These are phyloP conservation scores for Litchi chinensis DNA, from an alignment of 345 rosid species.

Conservation along the genomic window DNA sequence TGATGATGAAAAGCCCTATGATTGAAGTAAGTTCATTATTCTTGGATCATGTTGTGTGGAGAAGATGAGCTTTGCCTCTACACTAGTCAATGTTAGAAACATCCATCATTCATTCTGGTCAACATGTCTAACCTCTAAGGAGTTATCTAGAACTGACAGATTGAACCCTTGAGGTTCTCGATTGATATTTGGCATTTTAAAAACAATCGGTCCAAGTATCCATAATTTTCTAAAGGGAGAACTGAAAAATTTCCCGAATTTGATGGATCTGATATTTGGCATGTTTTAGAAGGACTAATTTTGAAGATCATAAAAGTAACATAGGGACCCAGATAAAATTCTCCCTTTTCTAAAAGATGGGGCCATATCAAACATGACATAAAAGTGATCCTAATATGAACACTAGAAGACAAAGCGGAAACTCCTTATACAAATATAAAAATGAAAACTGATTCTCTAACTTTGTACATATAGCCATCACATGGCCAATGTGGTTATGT, in stretches of 20 bases:
- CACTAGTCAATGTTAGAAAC: neutral
- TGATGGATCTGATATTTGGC: no score
- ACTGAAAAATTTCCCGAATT: no score
- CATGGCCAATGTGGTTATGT: neutral
- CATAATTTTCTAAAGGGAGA: neutral
- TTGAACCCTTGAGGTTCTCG: neutral
- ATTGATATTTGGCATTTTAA: neutral
- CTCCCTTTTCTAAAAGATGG: neutral
- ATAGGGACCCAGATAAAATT: no score
- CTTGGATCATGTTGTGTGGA: neutral
- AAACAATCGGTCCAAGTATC: neutral
- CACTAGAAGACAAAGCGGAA: neutral
- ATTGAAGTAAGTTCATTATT: neutral
- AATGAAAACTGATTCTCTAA: constrained; percentile 8
- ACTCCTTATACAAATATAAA: neutral
- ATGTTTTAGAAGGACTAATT: no score
- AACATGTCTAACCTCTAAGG: neutral
- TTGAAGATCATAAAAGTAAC: no score
- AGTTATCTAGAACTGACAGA: neutral
- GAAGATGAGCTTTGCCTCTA: neutral
- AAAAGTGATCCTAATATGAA: neutral
- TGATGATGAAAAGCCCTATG: neutral
- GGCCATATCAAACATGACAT: neutral
- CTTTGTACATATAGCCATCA: neutral
- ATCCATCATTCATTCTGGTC: neutral